Base-by-base conservation (phyloP, 139 green algal genomes). In the Picochlorum sp. region DNA sequence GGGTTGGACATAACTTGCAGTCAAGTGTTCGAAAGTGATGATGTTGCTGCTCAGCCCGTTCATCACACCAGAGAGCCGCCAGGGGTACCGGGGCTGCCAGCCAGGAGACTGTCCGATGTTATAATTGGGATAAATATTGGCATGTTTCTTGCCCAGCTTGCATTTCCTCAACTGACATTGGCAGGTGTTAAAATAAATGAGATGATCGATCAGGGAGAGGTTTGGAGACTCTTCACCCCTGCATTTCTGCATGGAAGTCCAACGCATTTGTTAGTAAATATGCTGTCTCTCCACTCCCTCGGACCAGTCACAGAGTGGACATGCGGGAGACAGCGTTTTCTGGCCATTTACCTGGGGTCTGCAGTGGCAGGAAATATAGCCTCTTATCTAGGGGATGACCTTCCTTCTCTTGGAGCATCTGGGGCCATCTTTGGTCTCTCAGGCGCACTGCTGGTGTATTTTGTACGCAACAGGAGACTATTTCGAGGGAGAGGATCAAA, bases 181-280 rank as follows among this genome's bases (percentile, higher is more conserved):
- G 20, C 20, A 33, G 54, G 54, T 8, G 20, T 61, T 33, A 72
- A 94, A 81, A 49, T 84, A 9, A 93, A 93, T 70, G 18, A 37
- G 2, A 41, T 77, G 1, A 90, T 95, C 41, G 24, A 62, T 4
- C 33, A 37, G 14, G 86, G 86, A 7, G 55, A 95, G 61, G 67
- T 57, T 59, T 93, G 75, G 70, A 74, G 86, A 0, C 67, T 95
- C 7, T 13, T 93, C 35, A 88, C 85, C 0, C 64, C 81, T 12
- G 52, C 72, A 29, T 80, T 90, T 45, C 63, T 93, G 55, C 86
- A 95, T 62, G 80, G 63, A 49, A 74, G 76, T 51, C 7, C 84
- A 5, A 13, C 82, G 1, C 84, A 90, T 73, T 55, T 90, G 33
- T 53, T 30, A 37, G 64, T 85, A 29, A 85, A 83, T 62, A 61